phyloP scores from a whole-genome alignment of 2,329 filamentous ascomycete genomes.

The Calonectria pauciramosa region DNA sequence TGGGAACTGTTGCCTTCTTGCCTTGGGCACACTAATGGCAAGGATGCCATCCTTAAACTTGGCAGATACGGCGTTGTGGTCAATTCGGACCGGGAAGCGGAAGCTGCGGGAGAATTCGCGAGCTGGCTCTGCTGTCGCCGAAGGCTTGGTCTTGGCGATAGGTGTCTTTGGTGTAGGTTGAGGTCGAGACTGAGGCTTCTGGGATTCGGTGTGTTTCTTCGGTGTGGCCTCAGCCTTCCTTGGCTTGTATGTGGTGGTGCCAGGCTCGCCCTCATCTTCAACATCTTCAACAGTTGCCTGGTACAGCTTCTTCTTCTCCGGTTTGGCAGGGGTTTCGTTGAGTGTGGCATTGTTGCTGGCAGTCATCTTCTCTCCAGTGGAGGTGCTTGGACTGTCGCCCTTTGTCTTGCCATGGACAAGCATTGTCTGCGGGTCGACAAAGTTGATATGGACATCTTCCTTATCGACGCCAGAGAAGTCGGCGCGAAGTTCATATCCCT shows the following conservation, averaged over 20 bases:
- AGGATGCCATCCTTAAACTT: slow-evolving; percentile 76
- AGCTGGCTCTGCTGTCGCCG: slow-evolving; percentile 75
- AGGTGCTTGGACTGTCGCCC: slow-evolving; percentile 70
- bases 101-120: slow-evolving; percentile 79
- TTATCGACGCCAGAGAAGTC: slow-evolving; percentile 83
- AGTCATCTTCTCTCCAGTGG: slow-evolving; percentile 59
- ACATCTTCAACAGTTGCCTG: slow-evolving; percentile 72
- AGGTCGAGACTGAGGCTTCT: slow-evolving; percentile 22
- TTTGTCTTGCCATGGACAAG: slow-evolving; percentile 79
- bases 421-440: slow-evolving; percentile 81
- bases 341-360: slow-evolving; percentile 46
- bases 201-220: neutral
- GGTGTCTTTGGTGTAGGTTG: slow-evolving; percentile 47
- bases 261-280: slow-evolving; percentile 61
- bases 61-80: slow-evolving; percentile 73
- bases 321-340: slow-evolving; percentile 15
- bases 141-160: slow-evolving; percentile 71
- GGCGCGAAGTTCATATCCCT: slow-evolving; percentile 83
- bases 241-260: slow-evolving; percentile 40
- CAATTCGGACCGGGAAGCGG: slow-evolving; percentile 75
- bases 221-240: neutral
- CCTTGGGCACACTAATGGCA: slow-evolving; percentile 75
- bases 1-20: slow-evolving; percentile 68
- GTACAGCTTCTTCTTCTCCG: slow-evolving; percentile 56
- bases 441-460: slow-evolving; percentile 82